Percentiles rank a stretch among this genome's conserved stretches.
Conservation (phyloP, 2,329 filamentous ascomycete species). For the Colletotrichum sp. region DNA sequence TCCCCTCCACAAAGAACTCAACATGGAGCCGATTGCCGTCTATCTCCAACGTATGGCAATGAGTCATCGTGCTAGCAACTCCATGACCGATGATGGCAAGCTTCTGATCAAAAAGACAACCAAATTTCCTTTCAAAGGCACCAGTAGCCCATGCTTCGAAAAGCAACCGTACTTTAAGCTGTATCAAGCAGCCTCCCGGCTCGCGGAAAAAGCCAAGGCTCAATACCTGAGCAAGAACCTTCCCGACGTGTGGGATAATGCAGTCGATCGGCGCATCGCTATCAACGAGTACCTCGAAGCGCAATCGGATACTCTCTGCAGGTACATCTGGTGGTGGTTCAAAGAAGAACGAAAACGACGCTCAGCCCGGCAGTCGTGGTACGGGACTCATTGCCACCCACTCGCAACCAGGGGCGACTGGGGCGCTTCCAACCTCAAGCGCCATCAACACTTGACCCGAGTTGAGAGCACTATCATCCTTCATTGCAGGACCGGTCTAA, state of each 20-base stretch:
- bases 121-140: neutral
- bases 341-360: neutral
- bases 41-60: neutral
- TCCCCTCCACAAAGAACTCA: neutral
- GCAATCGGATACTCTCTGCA: neutral
- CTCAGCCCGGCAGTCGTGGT: neutral
- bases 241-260: neutral
- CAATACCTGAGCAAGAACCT: neutral
- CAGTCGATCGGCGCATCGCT: neutral
- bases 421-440: neutral
- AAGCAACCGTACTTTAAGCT: neutral
- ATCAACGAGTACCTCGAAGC: neutral
- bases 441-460: neutral
- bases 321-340: neutral
- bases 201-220: neutral
- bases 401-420: neutral
- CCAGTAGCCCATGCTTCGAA: neutral
- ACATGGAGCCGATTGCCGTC: neutral
- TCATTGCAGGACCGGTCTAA: neutral
- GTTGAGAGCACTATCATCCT: neutral
- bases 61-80: neutral
- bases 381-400: neutral
- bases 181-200: neutral
- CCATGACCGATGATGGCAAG: neutral
- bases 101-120: neutral